Base-by-base conservation (phyloP, 345 rosid species). In the Aquilaria sinensis region DNA sequence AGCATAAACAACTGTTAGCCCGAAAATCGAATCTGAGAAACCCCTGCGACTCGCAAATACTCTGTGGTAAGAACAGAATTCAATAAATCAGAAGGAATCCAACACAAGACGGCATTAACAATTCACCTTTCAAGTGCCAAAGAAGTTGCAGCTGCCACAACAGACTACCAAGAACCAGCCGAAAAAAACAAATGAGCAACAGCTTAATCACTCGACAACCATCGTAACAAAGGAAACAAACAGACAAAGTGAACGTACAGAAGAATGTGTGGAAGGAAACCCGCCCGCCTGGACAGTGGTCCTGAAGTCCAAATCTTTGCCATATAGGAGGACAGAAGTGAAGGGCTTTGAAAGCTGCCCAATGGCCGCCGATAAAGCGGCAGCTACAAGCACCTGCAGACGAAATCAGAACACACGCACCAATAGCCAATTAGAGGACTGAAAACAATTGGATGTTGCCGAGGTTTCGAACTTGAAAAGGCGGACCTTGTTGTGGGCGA, bases 221-320 rank as follows among this genome's bases (percentile, higher is more conserved):
- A 56, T 12, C 49, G 5, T 30, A 16, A n/a, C 15, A 31, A 32
- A 30, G 56, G 50, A 63, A 13, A 43, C 10, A 11, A 31, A 52
- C 32, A 37, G 4, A 10, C 5, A 45, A 30, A 12, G 46, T 13
- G 12, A 34, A 49, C 81, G 55, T 73, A 86, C 92, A 41, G 89
- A 80, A 65, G 98, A 92, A 81, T 92, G 96, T 45, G 96, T 78
- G 51, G 98, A 92, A 71, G 98, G 98, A 81, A 89, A 89, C 33
- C 98, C 98, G 6, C 98, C 98, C 53, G 98, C 80, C 60, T 75
- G 89, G 41, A 87, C 47, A 2, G 83, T 77, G 57, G 79, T 53
- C 75, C 57, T 83, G 57, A 83, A 74, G 66, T 92, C 88, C 15
- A 92, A 67, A n/a, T 74, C 72, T 75, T 58, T 85, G 51, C 85